Evolutionary conservation across 306 rosid genomes (phyloP).

Genomic region (Neltuma alba): DNA sequence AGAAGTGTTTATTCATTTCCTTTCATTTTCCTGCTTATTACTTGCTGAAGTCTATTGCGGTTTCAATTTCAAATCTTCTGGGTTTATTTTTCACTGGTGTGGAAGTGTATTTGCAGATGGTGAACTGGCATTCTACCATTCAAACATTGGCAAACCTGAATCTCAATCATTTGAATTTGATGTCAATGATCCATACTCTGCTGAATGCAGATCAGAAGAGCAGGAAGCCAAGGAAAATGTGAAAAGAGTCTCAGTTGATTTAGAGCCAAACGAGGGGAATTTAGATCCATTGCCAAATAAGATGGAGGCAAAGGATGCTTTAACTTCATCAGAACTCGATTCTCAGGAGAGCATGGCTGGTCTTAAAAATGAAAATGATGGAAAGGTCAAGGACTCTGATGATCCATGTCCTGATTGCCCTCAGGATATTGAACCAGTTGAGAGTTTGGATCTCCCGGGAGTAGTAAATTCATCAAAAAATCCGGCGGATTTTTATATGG

Average conservation of each 20-base stretch:
- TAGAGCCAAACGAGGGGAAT: slow-evolving; percentile 42
- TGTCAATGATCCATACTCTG: slow-evolving; percentile 40
- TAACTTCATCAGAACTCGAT: slow-evolving; percentile 36
- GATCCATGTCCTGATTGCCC: slow-evolving; percentile 1
- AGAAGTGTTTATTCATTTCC: not conserved
- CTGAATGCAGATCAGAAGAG: slow-evolving; percentile 45
- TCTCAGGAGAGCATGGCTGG: slow-evolving; percentile 24
- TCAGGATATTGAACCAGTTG: slow-evolving; percentile 20
- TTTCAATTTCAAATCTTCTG: not conserved
- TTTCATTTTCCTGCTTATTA: not conserved
- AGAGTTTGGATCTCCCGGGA: not conserved
- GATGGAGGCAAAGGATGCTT: slow-evolving; percentile 34
- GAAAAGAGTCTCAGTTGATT: slow-evolving; percentile 33
- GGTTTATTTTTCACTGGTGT: slow-evolving; percentile 30
- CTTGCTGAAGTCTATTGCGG: not conserved
- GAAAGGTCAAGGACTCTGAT: slow-evolving; percentile 22
- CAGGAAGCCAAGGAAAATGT: slow-evolving; percentile 48
- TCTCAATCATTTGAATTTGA: slow-evolving; percentile 53
- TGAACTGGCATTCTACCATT: slow-evolving; percentile 54
- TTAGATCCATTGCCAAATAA: slow-evolving; percentile 26
- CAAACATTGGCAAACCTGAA: slow-evolving; percentile 48
- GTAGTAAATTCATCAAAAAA: slow-evolving; percentile 38
- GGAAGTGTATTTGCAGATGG: slow-evolving; percentile 61
- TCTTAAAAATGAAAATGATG: slow-evolving; percentile 34
- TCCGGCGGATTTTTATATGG: slow-evolving; percentile 46